Conservation (phyloP, 371 early-diverging fungal species). For the Quaeritorhiza haematococci region DNA sequence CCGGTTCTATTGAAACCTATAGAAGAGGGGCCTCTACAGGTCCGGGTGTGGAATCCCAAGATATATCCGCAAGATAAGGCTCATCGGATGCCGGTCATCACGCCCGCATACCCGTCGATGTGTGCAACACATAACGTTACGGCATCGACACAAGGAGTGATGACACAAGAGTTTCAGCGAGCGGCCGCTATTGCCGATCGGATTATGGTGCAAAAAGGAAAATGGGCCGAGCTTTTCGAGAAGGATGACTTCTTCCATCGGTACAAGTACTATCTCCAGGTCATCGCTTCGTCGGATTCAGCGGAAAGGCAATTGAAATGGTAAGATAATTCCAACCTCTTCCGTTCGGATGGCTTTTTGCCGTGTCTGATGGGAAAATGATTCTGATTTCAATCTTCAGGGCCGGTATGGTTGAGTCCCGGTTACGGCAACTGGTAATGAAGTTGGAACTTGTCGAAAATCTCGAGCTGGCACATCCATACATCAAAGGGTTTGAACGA, state of each 20-base stretch:
- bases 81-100: slow-evolving; percentile 99
- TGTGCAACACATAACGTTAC: slow-evolving; percentile 99
- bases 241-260: slow-evolving; percentile 85
- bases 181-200: slow-evolving; percentile 67
- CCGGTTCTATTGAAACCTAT: slow-evolving; percentile 93
- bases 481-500: slow-evolving; percentile 80
- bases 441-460: slow-evolving; percentile 82
- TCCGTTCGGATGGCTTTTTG: too few species aligned
- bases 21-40: slow-evolving; percentile 85
- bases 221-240: slow-evolving; percentile 76
- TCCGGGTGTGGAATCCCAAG: slow-evolving; percentile 98
- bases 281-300: slow-evolving; percentile 72
- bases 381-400: too few species aligned
- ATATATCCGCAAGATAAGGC: slow-evolving; percentile 81
- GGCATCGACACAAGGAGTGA: slow-evolving; percentile 79
- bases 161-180: slow-evolving; percentile 81
- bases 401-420: slow-evolving; percentile 91
- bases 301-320: slow-evolving; percentile 73
- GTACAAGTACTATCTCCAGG: slow-evolving; percentile 90
- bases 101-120: slow-evolving; percentile 99
- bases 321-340: too few species aligned
- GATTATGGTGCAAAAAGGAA: slow-evolving; percentile 61
- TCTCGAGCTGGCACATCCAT: slow-evolving; percentile 84
- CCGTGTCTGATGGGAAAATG: too few species aligned
- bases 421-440: slow-evolving; percentile 82